Evolutionary conservation across 805 yeast species (phyloP), one percentile per base, ranked within the genome.

Genomic region (Candida caryicola): DNA sequence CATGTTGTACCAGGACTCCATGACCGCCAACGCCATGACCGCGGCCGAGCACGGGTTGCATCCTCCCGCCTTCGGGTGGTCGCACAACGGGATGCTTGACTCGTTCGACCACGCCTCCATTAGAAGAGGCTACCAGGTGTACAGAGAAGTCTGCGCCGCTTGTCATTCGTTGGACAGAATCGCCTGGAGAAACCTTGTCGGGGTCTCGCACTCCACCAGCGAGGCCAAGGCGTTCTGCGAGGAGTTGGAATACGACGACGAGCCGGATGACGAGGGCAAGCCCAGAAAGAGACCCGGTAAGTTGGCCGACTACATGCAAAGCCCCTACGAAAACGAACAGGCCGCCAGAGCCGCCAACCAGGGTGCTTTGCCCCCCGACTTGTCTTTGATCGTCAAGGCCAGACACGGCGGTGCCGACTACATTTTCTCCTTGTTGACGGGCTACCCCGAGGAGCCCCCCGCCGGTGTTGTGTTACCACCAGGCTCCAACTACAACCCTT

Each of bases 331-430:
- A 51, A 93, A 93, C 66, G 99, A 93, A 71, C 95, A 93, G 75
- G 98, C 98, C 49, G 99, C 99, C 34, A 87, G 99, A 76, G 96
- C 98, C 52, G 97, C 96, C 48, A 93, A 93, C 79, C 96, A 88
- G 75, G 99, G 99, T 71, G 97, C 99, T 47, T 77, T 85, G 52
- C 99, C 99, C 49, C 99, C 99, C 44, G 99, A 93, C 74, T 81
- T 93, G 62, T 89, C 97, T 28, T 77, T 93, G 67, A 88, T 93
- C 60, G 95, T 91, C 68, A 91, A 91, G 80, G 98, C 99, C 52
- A 86, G 99, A 79, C 98, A 93, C 73, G 97, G 98, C 64, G 97
- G 88, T 53, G 77, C 85, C 63, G 98, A 93, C 68, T 93, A 93
- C 72, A 85, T 93, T 65, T 93, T 93, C 69, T 71, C 97, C 21